phyloP scores from a whole-genome alignment of 495 filamentous ascomycete genomes.

The Emericellopsis terricola region DNA sequence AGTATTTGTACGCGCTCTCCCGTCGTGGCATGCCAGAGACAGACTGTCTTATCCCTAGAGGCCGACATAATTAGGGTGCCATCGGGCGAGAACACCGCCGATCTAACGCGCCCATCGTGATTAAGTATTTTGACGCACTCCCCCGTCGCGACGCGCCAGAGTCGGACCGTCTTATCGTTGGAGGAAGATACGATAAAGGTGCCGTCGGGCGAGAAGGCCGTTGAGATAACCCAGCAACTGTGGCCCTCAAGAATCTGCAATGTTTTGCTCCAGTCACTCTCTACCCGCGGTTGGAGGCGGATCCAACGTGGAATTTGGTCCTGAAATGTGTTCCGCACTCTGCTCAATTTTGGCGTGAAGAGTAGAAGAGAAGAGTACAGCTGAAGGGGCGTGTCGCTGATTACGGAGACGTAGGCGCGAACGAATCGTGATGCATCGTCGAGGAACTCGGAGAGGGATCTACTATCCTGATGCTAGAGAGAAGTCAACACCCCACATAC shows the following conservation, averaged over 20 bases:
- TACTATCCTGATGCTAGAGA: background rate
- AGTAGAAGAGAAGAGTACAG: conserved; percentile 1
- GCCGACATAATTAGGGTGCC: too few species aligned
- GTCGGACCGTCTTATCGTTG: background rate
- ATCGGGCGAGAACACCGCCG: background rate
- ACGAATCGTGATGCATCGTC: background rate
- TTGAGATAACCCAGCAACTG: background rate
- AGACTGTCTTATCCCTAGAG: background rate
- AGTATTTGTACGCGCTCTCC: background rate
- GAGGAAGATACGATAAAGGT: background rate
- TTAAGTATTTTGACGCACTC: background rate
- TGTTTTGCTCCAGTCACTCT: background rate
- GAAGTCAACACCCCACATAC: background rate
- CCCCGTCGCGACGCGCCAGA: background rate
- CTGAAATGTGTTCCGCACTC: conserved; percentile 1
- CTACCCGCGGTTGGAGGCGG: background rate
- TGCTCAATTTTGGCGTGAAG: conserved; percentile 2
- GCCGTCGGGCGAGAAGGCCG: conserved; percentile 3
- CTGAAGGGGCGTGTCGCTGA: background rate
- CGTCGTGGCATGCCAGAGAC: background rate
- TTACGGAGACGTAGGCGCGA: background rate
- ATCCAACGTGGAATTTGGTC: background rate
- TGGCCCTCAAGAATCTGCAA: conserved; percentile 7
- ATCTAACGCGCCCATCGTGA: background rate
- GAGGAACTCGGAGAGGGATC: background rate